A percentile compares a stretch with the other conserved stretches of the same genome.
Conservation (phyloP, 1,284 basidiomycete genomes). For the Taiwanofungus camphoratus region DNA sequence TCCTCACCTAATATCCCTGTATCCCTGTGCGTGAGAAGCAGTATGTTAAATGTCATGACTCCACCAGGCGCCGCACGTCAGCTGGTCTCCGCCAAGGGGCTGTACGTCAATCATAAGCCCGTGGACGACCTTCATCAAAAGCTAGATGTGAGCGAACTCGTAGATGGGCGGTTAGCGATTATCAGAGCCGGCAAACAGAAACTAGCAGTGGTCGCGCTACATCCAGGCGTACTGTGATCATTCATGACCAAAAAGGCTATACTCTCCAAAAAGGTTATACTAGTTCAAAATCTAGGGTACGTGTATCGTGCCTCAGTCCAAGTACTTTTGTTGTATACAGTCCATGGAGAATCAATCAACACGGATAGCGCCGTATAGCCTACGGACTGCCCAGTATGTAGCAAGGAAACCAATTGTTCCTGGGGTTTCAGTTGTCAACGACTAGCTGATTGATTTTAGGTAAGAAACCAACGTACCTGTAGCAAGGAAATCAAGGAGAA, state of each 20-base stretch:
- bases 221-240: conserved; percentile 4
- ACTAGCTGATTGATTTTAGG: conserved; percentile 3
- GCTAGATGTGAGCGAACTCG: conserved; percentile 45
- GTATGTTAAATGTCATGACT: not conserved
- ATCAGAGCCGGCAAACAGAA: conserved; percentile 75
- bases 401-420: conserved; percentile 85
- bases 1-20: not conserved
- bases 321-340: conserved; percentile 1
- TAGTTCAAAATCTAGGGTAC: not conserved
- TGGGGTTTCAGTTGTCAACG: conserved; percentile 22
- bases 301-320: not conserved
- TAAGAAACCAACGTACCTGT: conserved; percentile 48
- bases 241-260: not conserved
- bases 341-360: conserved; percentile 44
- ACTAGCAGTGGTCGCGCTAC: conserved; percentile 51
- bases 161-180: conserved; percentile 62
- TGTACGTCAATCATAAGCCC: conserved; percentile 48
- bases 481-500: conserved; percentile 82
- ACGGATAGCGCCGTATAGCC: conserved; percentile 75
- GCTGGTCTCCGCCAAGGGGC: conserved; percentile 43
- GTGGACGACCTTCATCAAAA: conserved; percentile 39
- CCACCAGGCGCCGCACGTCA: conserved; percentile 46
- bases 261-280: not conserved
- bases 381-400: conserved; percentile 81
- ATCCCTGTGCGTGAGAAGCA: not conserved